Evolutionary conservation across 352 stramenopile species (phyloP).

Genomic region (Aphanomyces astaci): DNA sequence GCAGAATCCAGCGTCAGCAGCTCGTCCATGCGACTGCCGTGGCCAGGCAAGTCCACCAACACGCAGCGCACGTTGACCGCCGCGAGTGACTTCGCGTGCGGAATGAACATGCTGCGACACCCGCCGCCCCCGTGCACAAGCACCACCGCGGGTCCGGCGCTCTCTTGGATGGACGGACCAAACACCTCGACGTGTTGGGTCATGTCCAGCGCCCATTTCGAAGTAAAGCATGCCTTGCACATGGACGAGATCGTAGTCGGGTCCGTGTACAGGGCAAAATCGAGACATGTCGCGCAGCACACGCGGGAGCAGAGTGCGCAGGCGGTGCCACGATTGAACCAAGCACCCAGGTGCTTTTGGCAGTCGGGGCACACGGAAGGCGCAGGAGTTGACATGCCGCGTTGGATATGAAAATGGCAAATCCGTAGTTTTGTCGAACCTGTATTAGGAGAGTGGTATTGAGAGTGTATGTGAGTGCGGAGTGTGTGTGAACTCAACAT

Average conservation of each 20-base stretch:
- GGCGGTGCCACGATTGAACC: background rate
- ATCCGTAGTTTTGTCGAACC: background rate
- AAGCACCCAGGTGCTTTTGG: background rate
- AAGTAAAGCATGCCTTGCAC: background rate
- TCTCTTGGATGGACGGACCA: background rate
- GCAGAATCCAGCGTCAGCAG: background rate
- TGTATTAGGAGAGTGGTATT: too few relatives aligned
- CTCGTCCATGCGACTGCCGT: constrained; percentile 1
- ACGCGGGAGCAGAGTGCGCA: background rate
- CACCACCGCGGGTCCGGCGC: background rate
- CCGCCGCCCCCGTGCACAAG: constrained; percentile 6
- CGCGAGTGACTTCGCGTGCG: background rate
- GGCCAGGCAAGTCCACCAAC: constrained; percentile 2
- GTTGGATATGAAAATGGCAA: background rate
- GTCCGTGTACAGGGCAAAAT: background rate
- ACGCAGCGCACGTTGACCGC: background rate
- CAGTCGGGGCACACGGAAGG: background rate
- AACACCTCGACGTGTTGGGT: background rate
- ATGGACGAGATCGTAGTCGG: background rate
- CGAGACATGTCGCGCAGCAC: background rate
- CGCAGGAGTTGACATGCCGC: too few relatives aligned
- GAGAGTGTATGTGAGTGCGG: background rate
- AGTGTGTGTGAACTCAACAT: too few relatives aligned
- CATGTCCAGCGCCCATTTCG: background rate
- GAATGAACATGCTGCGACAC: background rate